Evolutionary conservation across 2,329 filamentous ascomycete species (phyloP).

Genomic region (Alternaria atra): DNA sequence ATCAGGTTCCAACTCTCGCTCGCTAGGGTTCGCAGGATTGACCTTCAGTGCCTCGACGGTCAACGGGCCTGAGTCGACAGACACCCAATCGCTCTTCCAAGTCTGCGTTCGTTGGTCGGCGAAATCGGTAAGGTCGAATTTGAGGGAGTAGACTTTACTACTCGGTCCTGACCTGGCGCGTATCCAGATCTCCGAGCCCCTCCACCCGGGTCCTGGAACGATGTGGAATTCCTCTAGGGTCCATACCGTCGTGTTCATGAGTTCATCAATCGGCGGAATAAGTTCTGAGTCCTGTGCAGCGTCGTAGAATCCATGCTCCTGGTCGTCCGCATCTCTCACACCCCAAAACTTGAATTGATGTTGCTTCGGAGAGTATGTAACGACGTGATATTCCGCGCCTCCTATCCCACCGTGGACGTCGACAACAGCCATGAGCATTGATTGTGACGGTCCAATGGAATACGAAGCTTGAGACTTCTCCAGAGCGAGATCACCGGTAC

Average conservation of each 20-base stretch:
- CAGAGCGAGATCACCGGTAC: constrained; percentile 64
- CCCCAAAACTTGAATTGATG: constrained; percentile 96
- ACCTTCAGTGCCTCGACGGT: constrained; percentile 53
- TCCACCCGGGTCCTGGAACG: constrained; percentile 50
- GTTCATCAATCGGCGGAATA: constrained; percentile 67
- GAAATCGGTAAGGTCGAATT: constrained; percentile 73
- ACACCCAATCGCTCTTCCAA: constrained; percentile 69
- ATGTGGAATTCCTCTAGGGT: constrained; percentile 59
- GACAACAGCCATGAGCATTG: constrained; percentile 78
- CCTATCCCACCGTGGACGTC: constrained; percentile 61
- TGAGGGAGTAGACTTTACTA: constrained; percentile 73
- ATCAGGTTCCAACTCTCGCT: constrained; percentile 39
- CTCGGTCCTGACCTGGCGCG: constrained; percentile 65
- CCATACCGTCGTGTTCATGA: constrained; percentile 62
- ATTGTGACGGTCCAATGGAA: constrained; percentile 80
- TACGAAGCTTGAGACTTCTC: constrained; percentile 74
- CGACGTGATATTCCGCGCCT: constrained; percentile 67
- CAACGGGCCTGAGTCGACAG: constrained; percentile 54
- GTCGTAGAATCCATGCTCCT: constrained; percentile 72
- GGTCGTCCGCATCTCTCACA: constrained; percentile 68
- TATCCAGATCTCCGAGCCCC: constrained; percentile 57
- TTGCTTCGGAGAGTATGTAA: constrained; percentile 88
- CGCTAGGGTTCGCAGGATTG: constrained; percentile 51
- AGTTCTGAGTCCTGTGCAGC: constrained; percentile 71
- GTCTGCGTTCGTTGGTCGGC: constrained; percentile 68